Percentiles rank a stretch among this genome's conserved stretches.
Conservation (phyloP, 768 basidiomycete species). For the Rhodotorula babjevae region DNA sequence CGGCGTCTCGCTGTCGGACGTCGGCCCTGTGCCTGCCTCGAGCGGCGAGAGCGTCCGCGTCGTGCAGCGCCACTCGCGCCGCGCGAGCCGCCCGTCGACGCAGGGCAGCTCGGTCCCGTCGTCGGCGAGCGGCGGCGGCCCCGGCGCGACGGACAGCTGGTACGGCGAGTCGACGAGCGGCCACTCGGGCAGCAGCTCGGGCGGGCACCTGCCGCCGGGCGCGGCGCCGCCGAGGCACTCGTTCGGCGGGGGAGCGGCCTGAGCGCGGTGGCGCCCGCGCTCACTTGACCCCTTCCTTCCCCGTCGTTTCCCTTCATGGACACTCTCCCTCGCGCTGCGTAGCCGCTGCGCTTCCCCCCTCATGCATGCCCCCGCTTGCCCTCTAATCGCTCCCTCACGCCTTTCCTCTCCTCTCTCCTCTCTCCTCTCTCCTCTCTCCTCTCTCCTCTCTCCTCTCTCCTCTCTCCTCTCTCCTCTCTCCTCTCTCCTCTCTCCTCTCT, state of each 20-base stretch:
- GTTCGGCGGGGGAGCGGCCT: background rate
- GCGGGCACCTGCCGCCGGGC: conserved; percentile 20
- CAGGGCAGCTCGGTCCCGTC: background rate
- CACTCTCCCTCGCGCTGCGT: background rate
- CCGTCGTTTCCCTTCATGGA: background rate
- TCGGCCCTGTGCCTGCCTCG: conserved; percentile 73
- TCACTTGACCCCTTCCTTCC: too few species aligned
- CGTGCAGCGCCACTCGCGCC: conserved; percentile 24
- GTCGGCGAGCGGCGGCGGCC: background rate
- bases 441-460: too few species aligned
- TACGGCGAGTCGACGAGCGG: background rate
- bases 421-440: too few species aligned
- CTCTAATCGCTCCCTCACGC: background rate
- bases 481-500: too few species aligned
- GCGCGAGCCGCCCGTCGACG: background rate
- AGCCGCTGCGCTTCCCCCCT: too few species aligned
- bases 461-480: too few species aligned
- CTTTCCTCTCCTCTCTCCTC: too few species aligned
- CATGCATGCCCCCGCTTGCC: background rate
- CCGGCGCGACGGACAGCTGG: background rate
- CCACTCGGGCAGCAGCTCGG: background rate
- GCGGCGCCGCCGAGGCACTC: conserved; percentile 25
- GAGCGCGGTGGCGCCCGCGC: background rate
- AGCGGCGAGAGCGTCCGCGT: conserved; percentile 6
- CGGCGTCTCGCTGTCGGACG: conserved; percentile 73